phyloP scores from a whole-genome alignment of 2,329 filamentous ascomycete species.

The Hirsutella minnesotensis region DNA sequence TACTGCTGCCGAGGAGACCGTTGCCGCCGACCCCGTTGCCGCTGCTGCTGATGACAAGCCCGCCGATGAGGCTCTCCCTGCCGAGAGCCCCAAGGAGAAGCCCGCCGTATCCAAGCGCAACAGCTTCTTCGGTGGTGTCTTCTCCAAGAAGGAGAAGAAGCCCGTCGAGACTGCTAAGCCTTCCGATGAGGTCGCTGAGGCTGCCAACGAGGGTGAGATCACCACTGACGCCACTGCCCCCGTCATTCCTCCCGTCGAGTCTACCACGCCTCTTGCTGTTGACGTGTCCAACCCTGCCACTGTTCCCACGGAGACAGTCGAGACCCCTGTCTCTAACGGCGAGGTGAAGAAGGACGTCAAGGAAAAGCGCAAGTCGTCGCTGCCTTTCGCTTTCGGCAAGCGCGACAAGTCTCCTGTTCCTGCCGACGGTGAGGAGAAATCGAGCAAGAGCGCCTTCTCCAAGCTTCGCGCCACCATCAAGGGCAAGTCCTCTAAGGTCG shows the following conservation, averaged over 20 bases:
- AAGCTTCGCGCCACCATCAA: conserved; percentile 49
- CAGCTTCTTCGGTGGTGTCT: conserved; percentile 42
- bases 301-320: conserved; percentile 34
- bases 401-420: conserved; percentile 52
- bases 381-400: conserved; percentile 65
- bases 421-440: conserved; percentile 46
- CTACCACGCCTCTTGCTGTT: conserved; percentile 41
- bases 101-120: conserved; percentile 39
- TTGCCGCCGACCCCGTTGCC: conserved; percentile 23
- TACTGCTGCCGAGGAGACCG: conserved; percentile 23
- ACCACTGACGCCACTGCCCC: conserved; percentile 40
- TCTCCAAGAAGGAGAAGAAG: conserved; percentile 49
- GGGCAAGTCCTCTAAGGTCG: conserved; percentile 30
- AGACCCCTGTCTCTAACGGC: conserved; percentile 31
- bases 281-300: conserved; percentile 37
- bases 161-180: conserved; percentile 34
- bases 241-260: conserved; percentile 48
- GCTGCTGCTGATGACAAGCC: conserved; percentile 17
- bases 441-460: conserved; percentile 40
- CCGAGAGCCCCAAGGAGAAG: conserved; percentile 34
- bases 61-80: conserved; percentile 26
- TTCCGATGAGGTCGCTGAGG: conserved; percentile 19
- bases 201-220: conserved; percentile 32
- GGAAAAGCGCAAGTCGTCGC: conserved; percentile 75
- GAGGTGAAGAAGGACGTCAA: conserved; percentile 54